A percentile compares a stretch with the other conserved stretches of the same genome.
These are phyloP conservation scores for Clathrus columnatus DNA, from an alignment of 768 basidiomycete genomes.

Conservation along the genomic window DNA sequence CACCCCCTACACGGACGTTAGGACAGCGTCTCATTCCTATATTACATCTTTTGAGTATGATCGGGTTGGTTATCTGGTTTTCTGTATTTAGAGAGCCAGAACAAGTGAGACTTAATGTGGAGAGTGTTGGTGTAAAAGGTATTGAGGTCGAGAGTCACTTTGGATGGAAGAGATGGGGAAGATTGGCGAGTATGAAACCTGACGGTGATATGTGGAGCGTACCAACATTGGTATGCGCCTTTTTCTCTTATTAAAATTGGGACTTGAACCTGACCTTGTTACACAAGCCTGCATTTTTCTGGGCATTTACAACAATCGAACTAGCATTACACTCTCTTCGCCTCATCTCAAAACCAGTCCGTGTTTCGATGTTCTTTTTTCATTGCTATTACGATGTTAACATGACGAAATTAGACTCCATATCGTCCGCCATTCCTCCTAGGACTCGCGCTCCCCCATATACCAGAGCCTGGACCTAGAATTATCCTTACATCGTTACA, in stretches of 20 bases:
- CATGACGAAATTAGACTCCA: conserved; percentile 36
- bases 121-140: not conserved
- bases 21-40: conserved; percentile 57
- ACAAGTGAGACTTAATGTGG: conserved; percentile 17
- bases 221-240: conserved; percentile 45
- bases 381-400: not conserved
- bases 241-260: conserved; percentile 1
- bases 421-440: conserved; percentile 53
- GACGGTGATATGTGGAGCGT: conserved; percentile 33
- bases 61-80: conserved; percentile 60
- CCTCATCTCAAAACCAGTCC: conserved; percentile 60
- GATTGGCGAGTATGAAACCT: conserved; percentile 35
- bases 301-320: conserved; percentile 69
- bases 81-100: conserved; percentile 58
- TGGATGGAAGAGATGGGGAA: conserved; percentile 56
- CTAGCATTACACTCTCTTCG: conserved; percentile 62
- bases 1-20: conserved; percentile 28
- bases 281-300: conserved; percentile 61
- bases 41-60: conserved; percentile 55
- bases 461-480: conserved; percentile 56
- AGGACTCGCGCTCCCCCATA: conserved; percentile 49
- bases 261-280: not conserved
- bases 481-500: conserved; percentile 54
- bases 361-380: not conserved
- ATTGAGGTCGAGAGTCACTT: conserved; percentile 22